A percentile compares a stretch with the other conserved stretches of the same genome.
These are phyloP conservation scores for Hansenula sp. DNA, from an alignment of 1,139 yeast genomes.

Conservation along the genomic window DNA sequence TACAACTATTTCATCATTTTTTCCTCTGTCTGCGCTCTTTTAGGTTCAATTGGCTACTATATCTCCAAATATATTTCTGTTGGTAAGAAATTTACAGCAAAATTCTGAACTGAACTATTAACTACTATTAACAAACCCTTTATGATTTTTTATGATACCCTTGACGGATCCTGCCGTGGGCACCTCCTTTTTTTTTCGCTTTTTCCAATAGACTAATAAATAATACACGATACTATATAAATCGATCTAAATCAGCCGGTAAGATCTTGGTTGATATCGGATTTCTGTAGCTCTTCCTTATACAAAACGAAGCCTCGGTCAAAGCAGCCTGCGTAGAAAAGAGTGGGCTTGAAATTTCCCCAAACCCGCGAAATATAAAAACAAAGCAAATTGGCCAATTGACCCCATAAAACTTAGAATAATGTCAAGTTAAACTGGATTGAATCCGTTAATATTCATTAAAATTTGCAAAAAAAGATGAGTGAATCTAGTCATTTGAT, in stretches of 20 bases:
- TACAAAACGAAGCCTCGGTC: too few species aligned
- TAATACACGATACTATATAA: too few species aligned
- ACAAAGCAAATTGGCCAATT: not conserved
- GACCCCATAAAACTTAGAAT: not conserved
- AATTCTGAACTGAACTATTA: not conserved
- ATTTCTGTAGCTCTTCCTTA: too few species aligned
- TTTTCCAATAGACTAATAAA: too few species aligned
- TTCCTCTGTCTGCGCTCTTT: conserved; percentile 8
- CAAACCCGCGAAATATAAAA: not conserved
- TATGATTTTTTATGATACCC: not conserved
- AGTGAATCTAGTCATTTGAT: not conserved
- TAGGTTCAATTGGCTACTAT: conserved; percentile 21
- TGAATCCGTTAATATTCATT: not conserved
- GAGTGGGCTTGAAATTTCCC: too few species aligned
- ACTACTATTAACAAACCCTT: not conserved
- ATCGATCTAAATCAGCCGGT: too few species aligned
- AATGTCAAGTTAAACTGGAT: too few species aligned
- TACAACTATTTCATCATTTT: conserved; percentile 20
- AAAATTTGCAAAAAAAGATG: not conserved
- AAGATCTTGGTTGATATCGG: too few species aligned
- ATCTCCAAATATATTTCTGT: conserved; percentile 32
- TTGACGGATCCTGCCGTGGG: too few species aligned
- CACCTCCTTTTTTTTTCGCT: too few species aligned
- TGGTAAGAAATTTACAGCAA: conserved; percentile 21
- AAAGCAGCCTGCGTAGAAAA: too few species aligned